A percentile compares a stretch with the other conserved stretches of the same genome.
Conservation (phyloP, 2,329 filamentous ascomycete species). For the Penicillium sp. region DNA sequence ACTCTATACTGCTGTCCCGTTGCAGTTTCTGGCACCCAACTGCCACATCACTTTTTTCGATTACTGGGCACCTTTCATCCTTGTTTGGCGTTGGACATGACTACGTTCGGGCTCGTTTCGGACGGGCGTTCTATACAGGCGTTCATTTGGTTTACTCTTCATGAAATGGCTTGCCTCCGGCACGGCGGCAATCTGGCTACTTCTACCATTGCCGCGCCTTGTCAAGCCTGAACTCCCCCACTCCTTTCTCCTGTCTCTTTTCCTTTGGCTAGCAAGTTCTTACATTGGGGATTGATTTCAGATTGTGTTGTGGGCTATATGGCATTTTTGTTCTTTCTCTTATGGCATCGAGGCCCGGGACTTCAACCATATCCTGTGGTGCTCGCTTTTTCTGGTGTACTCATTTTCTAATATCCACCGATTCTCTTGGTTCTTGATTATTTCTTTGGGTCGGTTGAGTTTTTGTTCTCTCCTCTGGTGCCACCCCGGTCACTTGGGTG, state of each 20-base stretch:
- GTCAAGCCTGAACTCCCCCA: slow-evolving; percentile 3
- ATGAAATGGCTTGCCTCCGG: slow-evolving; percentile 2
- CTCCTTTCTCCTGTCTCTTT: neutral
- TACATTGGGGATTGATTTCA: neutral
- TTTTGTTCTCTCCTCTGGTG: neutral
- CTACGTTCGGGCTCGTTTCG: slow-evolving; percentile 1
- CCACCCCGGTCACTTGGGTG: neutral
- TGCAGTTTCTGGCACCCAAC: slow-evolving; percentile 1
- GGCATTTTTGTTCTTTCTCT: slow-evolving; percentile 9
- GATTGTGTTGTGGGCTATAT: neutral
- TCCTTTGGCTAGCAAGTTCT: slow-evolving; percentile 1
- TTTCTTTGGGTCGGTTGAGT: neutral
- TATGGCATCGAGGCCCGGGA: slow-evolving; percentile 17
- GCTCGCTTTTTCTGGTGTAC: slow-evolving; percentile 14
- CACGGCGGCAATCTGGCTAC: slow-evolving; percentile 9
- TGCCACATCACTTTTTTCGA: slow-evolving; percentile 13
- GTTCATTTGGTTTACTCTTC: neutral
- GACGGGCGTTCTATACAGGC: neutral
- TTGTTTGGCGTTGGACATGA: slow-evolving; percentile 6
- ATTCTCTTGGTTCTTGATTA: slow-evolving; percentile 6
- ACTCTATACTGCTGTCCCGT: slow-evolving; percentile 5
- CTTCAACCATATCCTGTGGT: slow-evolving; percentile 16
- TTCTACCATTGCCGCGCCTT: slow-evolving; percentile 8
- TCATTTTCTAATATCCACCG: slow-evolving; percentile 16
- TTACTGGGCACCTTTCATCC: neutral